phyloP scores from a whole-genome alignment of 2,329 filamentous ascomycete genomes.

The Fusarium coffeatum region DNA sequence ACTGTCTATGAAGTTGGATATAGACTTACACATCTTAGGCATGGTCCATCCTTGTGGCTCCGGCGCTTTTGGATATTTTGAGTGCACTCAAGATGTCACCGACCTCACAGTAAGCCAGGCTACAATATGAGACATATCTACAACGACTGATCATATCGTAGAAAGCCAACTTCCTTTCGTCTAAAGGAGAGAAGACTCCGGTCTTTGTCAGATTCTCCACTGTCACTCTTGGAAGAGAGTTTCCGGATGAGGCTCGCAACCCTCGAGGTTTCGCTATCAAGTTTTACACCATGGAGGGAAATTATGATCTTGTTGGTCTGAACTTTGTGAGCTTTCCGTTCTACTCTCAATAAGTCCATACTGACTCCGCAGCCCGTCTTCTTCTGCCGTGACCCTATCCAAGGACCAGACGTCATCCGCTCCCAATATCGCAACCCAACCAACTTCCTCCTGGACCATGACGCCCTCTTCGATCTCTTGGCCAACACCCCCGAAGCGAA shows the following conservation, averaged over 20 bases:
- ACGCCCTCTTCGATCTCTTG: conserved; percentile 4
- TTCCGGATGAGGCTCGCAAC: conserved; percentile 6
- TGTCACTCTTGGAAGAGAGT: conserved; percentile 5
- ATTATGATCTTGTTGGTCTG: neutral
- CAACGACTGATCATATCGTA: neutral
- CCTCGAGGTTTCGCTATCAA: conserved; percentile 13
- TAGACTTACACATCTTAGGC: neutral
- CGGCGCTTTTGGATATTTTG: conserved; percentile 10
- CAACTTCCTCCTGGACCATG: conserved; percentile 16
- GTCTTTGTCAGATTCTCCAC: conserved; percentile 11
- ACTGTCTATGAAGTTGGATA: neutral
- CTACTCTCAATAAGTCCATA: neutral
- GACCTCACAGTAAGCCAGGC: conserved; percentile 1
- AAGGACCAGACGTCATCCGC: conserved; percentile 14
- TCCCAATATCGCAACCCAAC: conserved; percentile 7
- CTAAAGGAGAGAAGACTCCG: conserved; percentile 3
- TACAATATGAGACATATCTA: too few relatives aligned
- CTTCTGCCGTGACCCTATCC: conserved; percentile 17
- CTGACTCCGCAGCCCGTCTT: neutral
- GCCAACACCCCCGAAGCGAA: conserved; percentile 6
- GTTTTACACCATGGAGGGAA: conserved; percentile 2
- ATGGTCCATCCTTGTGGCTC: conserved; percentile 12
- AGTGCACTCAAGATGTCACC: conserved; percentile 6
- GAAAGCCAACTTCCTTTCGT: conserved; percentile 11
- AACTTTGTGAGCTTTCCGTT: neutral